phyloP scores from a whole-genome alignment of 2,329 filamentous ascomycete genomes.

The Boeremia exigua region DNA sequence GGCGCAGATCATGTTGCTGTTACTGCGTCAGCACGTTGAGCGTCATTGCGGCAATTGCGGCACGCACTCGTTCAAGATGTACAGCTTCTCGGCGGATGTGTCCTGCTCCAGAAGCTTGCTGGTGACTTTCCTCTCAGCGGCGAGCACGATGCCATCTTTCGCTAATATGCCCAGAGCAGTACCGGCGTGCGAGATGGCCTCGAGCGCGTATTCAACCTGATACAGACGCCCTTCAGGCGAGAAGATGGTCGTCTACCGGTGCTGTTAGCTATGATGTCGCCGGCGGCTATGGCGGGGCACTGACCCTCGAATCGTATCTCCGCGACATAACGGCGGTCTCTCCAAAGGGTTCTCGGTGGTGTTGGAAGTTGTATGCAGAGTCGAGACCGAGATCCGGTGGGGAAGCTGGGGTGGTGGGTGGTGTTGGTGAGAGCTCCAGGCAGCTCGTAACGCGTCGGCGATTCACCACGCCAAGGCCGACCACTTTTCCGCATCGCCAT shows the following conservation, averaged over 20 bases:
- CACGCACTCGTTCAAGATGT: conserved; percentile 94
- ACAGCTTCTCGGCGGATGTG: conserved; percentile 99
- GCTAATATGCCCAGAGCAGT: conserved; percentile 96
- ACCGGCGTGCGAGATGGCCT: conserved; percentile 97
- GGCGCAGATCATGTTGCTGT: conserved; percentile 99
- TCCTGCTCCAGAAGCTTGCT: conserved; percentile 99
- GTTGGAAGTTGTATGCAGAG: conserved; percentile 9
- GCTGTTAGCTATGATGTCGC: conserved; percentile 29
- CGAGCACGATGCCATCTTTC: conserved; percentile 97
- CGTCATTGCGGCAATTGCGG: neutral
- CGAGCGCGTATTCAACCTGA: conserved; percentile 98
- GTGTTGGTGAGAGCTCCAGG: conserved; percentile 47
- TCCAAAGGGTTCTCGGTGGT: conserved; percentile 1
- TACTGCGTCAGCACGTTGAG: conserved; percentile 11
- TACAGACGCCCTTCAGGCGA: conserved; percentile 98
- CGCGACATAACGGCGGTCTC: conserved; percentile 74
- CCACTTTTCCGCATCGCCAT: conserved; percentile 30
- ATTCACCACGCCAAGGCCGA: conserved; percentile 34
- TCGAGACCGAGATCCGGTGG: conserved; percentile 22
- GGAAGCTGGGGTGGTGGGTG: conserved; percentile 32
- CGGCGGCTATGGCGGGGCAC: conserved; percentile 42
- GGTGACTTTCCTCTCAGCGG: conserved; percentile 97
- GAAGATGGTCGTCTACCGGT: conserved; percentile 92
- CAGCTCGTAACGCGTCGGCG: conserved; percentile 39
- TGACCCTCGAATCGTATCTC: conserved; percentile 95